These are phyloP conservation scores for Rugosomyces carneus DNA, from an alignment of 1,284 basidiomycete genomes.

Conservation along the genomic window DNA sequence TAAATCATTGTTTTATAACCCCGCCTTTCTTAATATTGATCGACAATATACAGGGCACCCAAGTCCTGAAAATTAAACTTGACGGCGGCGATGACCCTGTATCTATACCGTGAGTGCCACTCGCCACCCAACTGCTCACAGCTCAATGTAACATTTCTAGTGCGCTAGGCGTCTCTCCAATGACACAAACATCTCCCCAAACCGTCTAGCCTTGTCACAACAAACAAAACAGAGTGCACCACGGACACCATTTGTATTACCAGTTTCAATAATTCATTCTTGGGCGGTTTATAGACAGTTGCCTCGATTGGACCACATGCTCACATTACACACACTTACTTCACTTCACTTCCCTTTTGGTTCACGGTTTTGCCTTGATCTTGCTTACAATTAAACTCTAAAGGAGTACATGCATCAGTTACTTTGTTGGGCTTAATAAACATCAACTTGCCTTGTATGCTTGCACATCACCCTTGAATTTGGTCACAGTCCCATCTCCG, in stretches of 20 bases:
- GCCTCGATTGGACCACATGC: background rate
- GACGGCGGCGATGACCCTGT: slow-evolving; percentile 16
- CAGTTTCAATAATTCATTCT: background rate
- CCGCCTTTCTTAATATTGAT: background rate
- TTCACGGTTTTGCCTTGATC: slow-evolving; percentile 59
- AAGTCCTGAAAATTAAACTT: slow-evolving; percentile 17
- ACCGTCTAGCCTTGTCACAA: background rate
- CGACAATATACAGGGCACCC: slow-evolving; percentile 14
- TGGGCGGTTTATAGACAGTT: background rate
- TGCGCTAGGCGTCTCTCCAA: slow-evolving; percentile 16
- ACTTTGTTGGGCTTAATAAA: background rate
- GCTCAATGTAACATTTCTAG: slow-evolving; percentile 7
- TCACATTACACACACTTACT: background rate
- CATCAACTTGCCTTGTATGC: slow-evolving; percentile 73
- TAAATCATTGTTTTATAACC: background rate
- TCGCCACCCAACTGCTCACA: background rate
- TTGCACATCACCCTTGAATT: slow-evolving; percentile 88
- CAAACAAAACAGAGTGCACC: background rate
- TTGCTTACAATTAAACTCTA: slow-evolving; percentile 78
- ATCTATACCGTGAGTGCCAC: slow-evolving; percentile 17
- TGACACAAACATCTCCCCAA: slow-evolving; percentile 7
- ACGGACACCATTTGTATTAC: background rate
- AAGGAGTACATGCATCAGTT: slow-evolving; percentile 5
- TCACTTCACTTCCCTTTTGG: background rate
- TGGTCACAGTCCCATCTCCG: slow-evolving; percentile 75